Evolutionary conservation across 2,329 filamentous ascomycete species (phyloP).

Genomic region (Pseudocercospora crystallina): DNA sequence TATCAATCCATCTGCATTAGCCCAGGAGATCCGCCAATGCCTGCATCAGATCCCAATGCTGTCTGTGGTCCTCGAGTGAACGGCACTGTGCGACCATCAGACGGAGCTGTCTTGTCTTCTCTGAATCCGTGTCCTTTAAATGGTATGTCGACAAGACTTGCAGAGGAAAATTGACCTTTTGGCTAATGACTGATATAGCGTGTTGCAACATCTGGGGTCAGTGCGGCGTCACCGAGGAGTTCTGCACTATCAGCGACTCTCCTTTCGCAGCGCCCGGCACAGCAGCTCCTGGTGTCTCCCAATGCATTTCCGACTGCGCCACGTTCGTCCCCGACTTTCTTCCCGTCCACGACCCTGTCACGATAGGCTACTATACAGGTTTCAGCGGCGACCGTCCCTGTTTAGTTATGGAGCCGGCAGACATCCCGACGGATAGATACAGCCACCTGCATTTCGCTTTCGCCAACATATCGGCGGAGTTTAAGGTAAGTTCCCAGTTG

Average conservation of each 20-base stretch:
- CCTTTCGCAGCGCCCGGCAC: constrained; percentile 41
- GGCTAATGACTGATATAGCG: too few species aligned
- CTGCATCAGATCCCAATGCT: constrained; percentile 39
- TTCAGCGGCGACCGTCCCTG: constrained; percentile 36
- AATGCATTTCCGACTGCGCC: constrained; percentile 47
- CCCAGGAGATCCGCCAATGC: constrained; percentile 43
- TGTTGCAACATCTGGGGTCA: constrained; percentile 49
- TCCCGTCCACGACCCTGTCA: constrained; percentile 18
- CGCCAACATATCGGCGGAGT: too few species aligned
- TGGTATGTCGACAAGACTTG: too few species aligned
- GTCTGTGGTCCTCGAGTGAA: constrained; percentile 49
- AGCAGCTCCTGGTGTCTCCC: constrained; percentile 33
- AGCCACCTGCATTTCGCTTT: too few species aligned
- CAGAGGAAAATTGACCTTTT: too few species aligned
- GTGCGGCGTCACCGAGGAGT: constrained; percentile 48
- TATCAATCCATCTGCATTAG: constrained; percentile 43
- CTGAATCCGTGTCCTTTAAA: constrained; percentile 40
- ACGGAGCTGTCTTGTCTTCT: too few species aligned
- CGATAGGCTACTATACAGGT: constrained; percentile 38
- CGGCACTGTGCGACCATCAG: constrained; percentile 41
- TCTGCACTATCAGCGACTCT: constrained; percentile 35
- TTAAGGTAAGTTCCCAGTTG: too few species aligned
- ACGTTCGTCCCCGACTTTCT: constrained; percentile 39
- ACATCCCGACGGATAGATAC: too few species aligned
- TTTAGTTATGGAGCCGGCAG: too few species aligned